Conservation (phyloP, 1,284 basidiomycete genomes). For the Rhodotorula sp. region DNA sequence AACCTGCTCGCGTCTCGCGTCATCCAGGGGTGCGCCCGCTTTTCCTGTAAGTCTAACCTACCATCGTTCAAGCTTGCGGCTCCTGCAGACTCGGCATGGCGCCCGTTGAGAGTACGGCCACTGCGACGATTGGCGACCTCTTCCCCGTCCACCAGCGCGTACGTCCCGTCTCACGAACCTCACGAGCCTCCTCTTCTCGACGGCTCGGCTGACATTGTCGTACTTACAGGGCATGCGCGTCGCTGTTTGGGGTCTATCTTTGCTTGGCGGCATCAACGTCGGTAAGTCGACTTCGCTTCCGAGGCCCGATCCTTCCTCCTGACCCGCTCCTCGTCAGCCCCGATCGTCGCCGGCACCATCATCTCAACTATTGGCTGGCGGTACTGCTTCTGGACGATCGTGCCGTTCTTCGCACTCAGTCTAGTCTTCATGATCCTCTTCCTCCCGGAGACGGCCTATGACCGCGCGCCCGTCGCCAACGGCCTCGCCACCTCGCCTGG, state of each 20-base stretch:
- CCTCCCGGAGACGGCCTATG: slow-evolving; percentile 51
- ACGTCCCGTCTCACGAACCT: too few species aligned
- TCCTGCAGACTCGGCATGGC: neutral
- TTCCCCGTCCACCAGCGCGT: slow-evolving; percentile 53
- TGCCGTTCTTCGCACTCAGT: slow-evolving; percentile 28
- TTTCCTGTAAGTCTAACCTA: too few species aligned
- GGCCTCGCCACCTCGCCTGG: slow-evolving; percentile 34
- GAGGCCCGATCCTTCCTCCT: neutral
- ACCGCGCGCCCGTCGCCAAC: slow-evolving; percentile 48
- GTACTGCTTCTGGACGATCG: slow-evolving; percentile 1
- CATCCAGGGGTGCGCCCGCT: slow-evolving; percentile 51
- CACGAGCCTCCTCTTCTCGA: too few species aligned
- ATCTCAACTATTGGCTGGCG: slow-evolving; percentile 1
- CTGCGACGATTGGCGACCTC: slow-evolving; percentile 55
- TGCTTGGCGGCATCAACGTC: slow-evolving; percentile 52
- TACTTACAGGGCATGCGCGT: slow-evolving; percentile 45
- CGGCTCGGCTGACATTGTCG: too few species aligned
- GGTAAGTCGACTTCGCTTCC: neutral
- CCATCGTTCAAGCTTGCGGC: too few species aligned
- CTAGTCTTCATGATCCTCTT: slow-evolving; percentile 54
- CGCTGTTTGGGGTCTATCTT: slow-evolving; percentile 43
- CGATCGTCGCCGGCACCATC: slow-evolving; percentile 46
- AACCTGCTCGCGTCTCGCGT: slow-evolving; percentile 2
- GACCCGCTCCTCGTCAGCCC: neutral
- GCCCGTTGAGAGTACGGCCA: slow-evolving; percentile 40